Evolutionary conservation across 179 eudicot species (phyloP), one percentile per base, ranked within the genome.

Genomic region (Monotropa hypopitys): DNA sequence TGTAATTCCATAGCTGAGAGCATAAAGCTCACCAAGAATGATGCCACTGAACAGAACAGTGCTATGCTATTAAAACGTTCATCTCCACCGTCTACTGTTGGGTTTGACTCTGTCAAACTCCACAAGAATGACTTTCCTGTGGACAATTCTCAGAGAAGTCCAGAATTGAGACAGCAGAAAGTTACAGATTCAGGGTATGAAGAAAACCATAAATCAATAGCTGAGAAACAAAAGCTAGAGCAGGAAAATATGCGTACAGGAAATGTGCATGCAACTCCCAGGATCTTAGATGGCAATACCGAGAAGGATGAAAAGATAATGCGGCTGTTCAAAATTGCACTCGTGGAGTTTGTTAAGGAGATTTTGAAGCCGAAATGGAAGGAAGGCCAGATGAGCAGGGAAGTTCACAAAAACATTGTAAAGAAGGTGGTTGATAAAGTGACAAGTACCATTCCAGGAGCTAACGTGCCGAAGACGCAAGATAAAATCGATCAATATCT

Each of bases 361-460:
- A 86, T 92, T 74, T 56, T 94, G 46, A 94, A 92, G 76, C 97
- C 98, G 4, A 83, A 84, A 35, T 94, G 97, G 97, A 92, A 94
- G 76, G 96, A 88, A 85, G 96, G 98, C 13, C 87, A 85, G 43
- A 85, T 94, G 83, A 88, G 87, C 84, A 88, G 89, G 84, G 98
- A 92, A 18, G 88, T 86, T 38, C 88, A 89, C 84, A 94, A 94
- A 77, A 80, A 84, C 1, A 86, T 94, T 57, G 98, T 94, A 79
- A 92, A 88, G 80, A 94, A 89, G 79, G 97, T 87, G 68, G 97
- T 94, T 40, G 94, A 92, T 81, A 94, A 94, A 80, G 90, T 94
- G 56, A 86, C 87, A 1, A 84, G 88, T 79, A 80, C 94, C 32
- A 69, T 87, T 67, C 89, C 83, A 77, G 89, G 84, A 7, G 81